phyloP scores from a whole-genome alignment of 345 rosid genomes.

The Luvunga scandens region DNA sequence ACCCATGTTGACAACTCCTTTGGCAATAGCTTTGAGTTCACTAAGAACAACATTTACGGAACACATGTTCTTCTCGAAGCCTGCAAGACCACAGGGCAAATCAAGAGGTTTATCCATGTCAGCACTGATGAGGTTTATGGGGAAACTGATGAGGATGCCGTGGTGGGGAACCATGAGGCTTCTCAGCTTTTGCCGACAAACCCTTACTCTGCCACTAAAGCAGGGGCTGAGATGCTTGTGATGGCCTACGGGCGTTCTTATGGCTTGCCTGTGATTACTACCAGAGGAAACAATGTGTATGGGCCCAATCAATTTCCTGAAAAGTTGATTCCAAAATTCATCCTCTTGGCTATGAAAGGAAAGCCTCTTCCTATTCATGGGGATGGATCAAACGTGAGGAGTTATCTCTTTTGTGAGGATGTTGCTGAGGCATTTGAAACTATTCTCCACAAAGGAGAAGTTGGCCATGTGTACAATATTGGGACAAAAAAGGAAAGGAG shows the following conservation, averaged over 20 bases:
- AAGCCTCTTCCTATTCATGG: constrained; percentile 45
- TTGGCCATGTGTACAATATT: constrained; percentile 47
- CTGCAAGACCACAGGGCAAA: constrained; percentile 42
- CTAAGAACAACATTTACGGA: constrained; percentile 47
- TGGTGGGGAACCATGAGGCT: constrained; percentile 49
- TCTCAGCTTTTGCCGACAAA: constrained; percentile 51
- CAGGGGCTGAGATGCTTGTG: constrained; percentile 52
- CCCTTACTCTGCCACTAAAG: constrained; percentile 51
- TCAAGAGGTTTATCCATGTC: constrained; percentile 49
- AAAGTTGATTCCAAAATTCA: constrained; percentile 43
- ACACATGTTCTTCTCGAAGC: constrained; percentile 51
- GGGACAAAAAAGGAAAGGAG: constrained; percentile 48
- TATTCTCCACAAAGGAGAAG: constrained; percentile 47
- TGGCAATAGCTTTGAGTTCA: constrained; percentile 48
- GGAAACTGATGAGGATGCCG: constrained; percentile 44
- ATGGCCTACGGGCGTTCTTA: constrained; percentile 49
- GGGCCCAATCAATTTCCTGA: constrained; percentile 51
- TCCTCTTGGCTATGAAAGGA: constrained; percentile 47
- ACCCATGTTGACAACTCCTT: constrained; percentile 52
- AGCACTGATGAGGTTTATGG: constrained; percentile 56
- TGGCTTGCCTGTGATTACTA: constrained; percentile 49
- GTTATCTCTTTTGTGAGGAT: constrained; percentile 45
- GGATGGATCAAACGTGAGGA: constrained; percentile 45
- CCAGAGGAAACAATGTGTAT: constrained; percentile 49
- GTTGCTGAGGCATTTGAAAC: constrained; percentile 52